Evolutionary conservation across 192 early-diverging fungal genomes (phyloP).

Genomic region (Backusella circina): DNA sequence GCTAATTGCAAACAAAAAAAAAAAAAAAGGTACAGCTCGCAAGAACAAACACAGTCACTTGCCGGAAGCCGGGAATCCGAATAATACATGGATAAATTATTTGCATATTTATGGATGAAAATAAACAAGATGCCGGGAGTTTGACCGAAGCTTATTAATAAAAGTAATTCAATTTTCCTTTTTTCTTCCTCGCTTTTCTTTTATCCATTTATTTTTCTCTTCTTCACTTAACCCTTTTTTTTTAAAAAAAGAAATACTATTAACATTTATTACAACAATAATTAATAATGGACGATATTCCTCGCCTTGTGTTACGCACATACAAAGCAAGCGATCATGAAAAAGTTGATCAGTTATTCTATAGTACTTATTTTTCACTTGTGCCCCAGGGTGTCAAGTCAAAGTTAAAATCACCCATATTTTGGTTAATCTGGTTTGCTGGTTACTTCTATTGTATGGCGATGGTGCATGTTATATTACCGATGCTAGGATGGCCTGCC

Average conservation of each 20-base stretch:
- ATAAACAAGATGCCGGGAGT: neutral
- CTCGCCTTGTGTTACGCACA: conserved; percentile 24
- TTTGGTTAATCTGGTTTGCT: conserved; percentile 26
- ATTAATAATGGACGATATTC: neutral
- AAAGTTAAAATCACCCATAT: conserved; percentile 20
- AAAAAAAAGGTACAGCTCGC: no score
- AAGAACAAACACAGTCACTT: neutral
- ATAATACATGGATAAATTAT: neutral
- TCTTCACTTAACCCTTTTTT: neutral
- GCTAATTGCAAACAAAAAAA: neutral
- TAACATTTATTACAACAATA: neutral
- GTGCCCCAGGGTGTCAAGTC: conserved; percentile 32
- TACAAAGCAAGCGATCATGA: conserved; percentile 27
- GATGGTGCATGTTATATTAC: conserved; percentile 14
- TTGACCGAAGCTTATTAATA: neutral
- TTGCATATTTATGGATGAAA: neutral
- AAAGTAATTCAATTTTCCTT: neutral
- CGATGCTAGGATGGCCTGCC: neutral
- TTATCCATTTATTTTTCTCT: neutral
- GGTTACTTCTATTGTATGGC: conserved; percentile 16
- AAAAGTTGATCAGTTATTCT: conserved; percentile 26
- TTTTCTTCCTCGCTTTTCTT: conserved; percentile 1
- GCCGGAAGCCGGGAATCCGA: neutral
- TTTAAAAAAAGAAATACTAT: neutral
- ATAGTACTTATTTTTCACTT: conserved; percentile 28